These are phyloP conservation scores for Zygoascus ofunaensis DNA, from an alignment of 805 yeast species.

Conservation along the genomic window DNA sequence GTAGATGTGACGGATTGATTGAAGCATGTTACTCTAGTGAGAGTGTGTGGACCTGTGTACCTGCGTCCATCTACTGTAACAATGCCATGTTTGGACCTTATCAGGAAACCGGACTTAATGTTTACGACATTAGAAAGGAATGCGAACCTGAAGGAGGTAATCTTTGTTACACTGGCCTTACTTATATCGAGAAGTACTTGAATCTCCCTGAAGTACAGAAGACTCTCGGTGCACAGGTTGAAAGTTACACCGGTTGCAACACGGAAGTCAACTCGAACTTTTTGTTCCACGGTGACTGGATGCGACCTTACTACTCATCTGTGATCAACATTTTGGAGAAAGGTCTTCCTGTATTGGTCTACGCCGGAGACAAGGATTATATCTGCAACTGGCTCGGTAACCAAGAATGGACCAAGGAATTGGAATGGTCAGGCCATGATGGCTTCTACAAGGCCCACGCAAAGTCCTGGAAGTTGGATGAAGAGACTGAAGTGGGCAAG, in stretches of 20 bases:
- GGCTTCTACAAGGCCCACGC: constrained; percentile 39
- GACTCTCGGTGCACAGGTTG: constrained; percentile 88
- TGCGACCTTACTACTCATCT: constrained; percentile 72
- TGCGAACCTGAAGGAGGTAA: constrained; percentile 45
- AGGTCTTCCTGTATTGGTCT: constrained; percentile 73
- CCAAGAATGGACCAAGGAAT: constrained; percentile 63
- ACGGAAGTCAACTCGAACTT: constrained; percentile 78
- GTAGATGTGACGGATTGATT: constrained; percentile 70
- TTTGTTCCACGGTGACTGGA: constrained; percentile 81
- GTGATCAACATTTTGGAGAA: constrained; percentile 64
- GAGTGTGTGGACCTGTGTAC: constrained; percentile 78
- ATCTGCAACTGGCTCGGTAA: constrained; percentile 97
- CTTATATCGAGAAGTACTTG: constrained; percentile 67
- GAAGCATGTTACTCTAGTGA: constrained; percentile 68
- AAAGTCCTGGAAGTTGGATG: constrained; percentile 33
- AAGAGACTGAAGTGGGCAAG: constrained; percentile 47
- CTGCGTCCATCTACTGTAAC: constrained; percentile 87
- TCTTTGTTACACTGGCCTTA: constrained; percentile 74
- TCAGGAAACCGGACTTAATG: constrained; percentile 78
- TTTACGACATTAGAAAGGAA: constrained; percentile 77
- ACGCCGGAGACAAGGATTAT: constrained; percentile 94
- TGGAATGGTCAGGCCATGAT: constrained; percentile 56
- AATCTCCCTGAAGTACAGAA: constrained; percentile 66
- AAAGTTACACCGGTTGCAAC: constrained; percentile 67
- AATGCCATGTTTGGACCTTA: constrained; percentile 73